phyloP scores from a whole-genome alignment of 2,329 filamentous ascomycete species.

The Ophiocordyceps unilateralis region DNA sequence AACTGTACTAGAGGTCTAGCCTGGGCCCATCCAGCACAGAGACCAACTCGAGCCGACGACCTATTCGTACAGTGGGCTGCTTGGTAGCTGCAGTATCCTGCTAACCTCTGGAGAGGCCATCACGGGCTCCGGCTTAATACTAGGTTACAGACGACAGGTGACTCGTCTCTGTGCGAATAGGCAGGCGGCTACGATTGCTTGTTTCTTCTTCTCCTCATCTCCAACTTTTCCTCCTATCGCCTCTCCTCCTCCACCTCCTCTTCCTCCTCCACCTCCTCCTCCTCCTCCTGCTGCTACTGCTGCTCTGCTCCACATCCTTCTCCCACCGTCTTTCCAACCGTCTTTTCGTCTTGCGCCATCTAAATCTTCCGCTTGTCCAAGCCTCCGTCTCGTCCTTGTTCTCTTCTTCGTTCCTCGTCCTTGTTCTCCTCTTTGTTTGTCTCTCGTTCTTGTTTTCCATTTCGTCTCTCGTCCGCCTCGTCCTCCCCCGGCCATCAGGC shows the following conservation, averaged over 20 bases:
- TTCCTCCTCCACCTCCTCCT: neutral
- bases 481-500: neutral
- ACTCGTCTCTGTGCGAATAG: neutral
- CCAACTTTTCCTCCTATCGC: neutral
- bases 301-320: too few relatives aligned
- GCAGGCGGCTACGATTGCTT: neutral
- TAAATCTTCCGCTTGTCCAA: too few relatives aligned
- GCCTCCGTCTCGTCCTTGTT: too few relatives aligned
- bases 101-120: neutral
- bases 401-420: too few relatives aligned
- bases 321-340: too few relatives aligned
- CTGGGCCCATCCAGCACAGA: too few relatives aligned
- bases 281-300: neutral
- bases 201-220: neutral
- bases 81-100: neutral
- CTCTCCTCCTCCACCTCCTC: neutral
- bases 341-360: too few relatives aligned
- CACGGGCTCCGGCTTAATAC: neutral
- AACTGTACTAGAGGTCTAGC: too few relatives aligned
- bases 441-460: too few relatives aligned
- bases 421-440: too few relatives aligned
- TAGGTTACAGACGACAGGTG: neutral
- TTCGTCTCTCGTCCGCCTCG: too few relatives aligned
- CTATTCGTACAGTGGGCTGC: neutral
- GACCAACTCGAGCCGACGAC: too few relatives aligned